Evolutionary conservation across 78 protist species (phyloP), one percentile per base, ranked within the genome.

Genomic region (Tieghemostelium lacteum): DNA sequence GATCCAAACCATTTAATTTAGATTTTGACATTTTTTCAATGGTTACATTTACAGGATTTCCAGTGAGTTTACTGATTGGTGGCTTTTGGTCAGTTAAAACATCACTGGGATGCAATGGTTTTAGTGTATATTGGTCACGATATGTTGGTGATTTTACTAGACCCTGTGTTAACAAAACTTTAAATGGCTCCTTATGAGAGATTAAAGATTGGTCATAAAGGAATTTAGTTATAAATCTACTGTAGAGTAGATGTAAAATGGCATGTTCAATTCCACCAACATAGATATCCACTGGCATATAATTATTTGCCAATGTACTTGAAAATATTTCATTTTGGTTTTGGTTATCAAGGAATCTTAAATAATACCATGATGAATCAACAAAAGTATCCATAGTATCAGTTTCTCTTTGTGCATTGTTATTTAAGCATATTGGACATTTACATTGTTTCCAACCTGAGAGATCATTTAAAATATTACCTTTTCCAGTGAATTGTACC

Each of bases 251-350:
- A 71, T 98, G 99, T 28, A 98, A 71, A 42, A 97, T 93, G 0
- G 99, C 99, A 58, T 98, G 99, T 67, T 98, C 99, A 28, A 89
- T 88, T 39, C 99, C 98, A 49, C 99, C 98, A 4, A 97, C 75
- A 92, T 96, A 98, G 26, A 96, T 42, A 62, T 98, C 98, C 2
- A 96, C 94, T 17, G 97, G 97, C 86, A 96, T 78, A 75, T 52
- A 45, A 17, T 73, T 49, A 29, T 88, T 40, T 17, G 57, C 92
- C 0, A 33, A 52, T n/a, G 58, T 65, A 0, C 37, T 24, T 10
- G 29, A 24, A n/a, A 91, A 77, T 1, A 65, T 65, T 19, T 33
- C 45, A 7, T 36, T 49, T 36, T 33, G 28, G n/a, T 95, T 93
- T 26, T 77, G 71, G 2, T 83, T 61, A 54, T 94, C 96, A 20